Percentiles rank a stretch among this genome's conserved stretches.
Evolutionary conservation across 2,329 filamentous ascomycete genomes (phyloP).

Genomic region (Chaetomiaceae sp.): DNA sequence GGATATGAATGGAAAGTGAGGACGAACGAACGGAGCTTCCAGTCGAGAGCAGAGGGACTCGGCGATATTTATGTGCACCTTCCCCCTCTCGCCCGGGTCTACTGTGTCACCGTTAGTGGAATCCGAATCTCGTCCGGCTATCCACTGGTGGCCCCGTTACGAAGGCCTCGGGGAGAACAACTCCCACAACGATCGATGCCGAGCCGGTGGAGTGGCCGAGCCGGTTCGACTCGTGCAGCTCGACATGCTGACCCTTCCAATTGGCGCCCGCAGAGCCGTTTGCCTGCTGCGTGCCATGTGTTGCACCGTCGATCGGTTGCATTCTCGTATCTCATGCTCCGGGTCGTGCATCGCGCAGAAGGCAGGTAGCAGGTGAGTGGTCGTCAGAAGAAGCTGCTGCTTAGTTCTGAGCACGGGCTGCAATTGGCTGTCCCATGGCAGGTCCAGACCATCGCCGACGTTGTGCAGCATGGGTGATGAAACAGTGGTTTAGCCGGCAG

Average conservation of each 20-base stretch:
- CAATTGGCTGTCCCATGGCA: neutral
- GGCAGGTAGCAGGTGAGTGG: neutral
- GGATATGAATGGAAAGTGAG: neutral
- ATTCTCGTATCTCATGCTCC: neutral
- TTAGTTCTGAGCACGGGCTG: neutral
- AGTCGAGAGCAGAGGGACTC: neutral
- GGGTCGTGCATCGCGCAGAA: too few relatives aligned
- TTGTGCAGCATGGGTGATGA: too few relatives aligned
- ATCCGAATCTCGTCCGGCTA: constrained; percentile 2
- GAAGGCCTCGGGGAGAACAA: neutral
- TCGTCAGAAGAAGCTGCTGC: neutral
- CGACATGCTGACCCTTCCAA: neutral
- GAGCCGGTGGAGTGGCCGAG: neutral
- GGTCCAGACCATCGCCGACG: too few relatives aligned
- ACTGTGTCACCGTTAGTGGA: neutral
- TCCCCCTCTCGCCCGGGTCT: neutral
- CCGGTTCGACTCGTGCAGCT: constrained; percentile 6
- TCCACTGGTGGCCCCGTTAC: neutral
- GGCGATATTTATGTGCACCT: constrained; percentile 12
- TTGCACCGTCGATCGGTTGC: neutral
- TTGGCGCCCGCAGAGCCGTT: neutral
- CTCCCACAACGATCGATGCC: neutral
- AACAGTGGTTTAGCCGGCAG: constrained; percentile 7
- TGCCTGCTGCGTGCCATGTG: neutral
- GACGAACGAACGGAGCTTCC: neutral